Base-by-base conservation (phyloP, 2,329 filamentous ascomycete genomes). In the Ophiocordyceps sinensis region DNA sequence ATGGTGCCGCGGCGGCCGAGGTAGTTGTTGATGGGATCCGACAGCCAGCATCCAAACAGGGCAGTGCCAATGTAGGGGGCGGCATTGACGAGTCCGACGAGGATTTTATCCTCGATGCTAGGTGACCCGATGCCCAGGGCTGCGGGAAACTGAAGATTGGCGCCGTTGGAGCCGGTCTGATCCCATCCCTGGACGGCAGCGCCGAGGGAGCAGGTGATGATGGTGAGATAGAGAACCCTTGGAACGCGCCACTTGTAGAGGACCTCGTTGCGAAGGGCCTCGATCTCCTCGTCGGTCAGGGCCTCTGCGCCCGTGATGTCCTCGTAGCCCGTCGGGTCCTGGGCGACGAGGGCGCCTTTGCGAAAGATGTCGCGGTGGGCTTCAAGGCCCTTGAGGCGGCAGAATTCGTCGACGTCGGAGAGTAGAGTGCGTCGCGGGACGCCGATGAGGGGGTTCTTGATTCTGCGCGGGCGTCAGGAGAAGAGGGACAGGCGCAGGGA, bases 331-430 rank as follows among this genome's bases (percentile, higher is more conserved):
- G 64, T 62, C 0, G 82, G 82, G 49, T 80, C 75, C 55, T 85
- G 81, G 3, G 84, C 84, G 15, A 87, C 72, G 11, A 89, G 66
- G 4, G 83, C 85, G 29, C 82, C 84, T 51, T 79, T 80, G 40
- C 72, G 67, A 40, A 87, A 67, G 14, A 81, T 53, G 4, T 64
- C 60, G 3, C 75, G 60, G 47, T 80, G 68, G 41, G 80, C 72
- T 2, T 63, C 58, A 23, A 87, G 65, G 21, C 68, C 68, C 48
- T 80, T 73, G 35, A 70, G 61, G 13, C 64, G 62, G 32, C 77
- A 79, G 51, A 83, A 85, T n/a, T 65, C 63, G 40, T 76, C 67
- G 28, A 78, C 78, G 40, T 77, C 63, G 31, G 55, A 53, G 41
- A 77, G 58, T 8, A 79, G 66, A 65, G 64, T 47, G 62, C 56